phyloP scores from a whole-genome alignment of 2,329 filamentous ascomycete species.

The Fusarium sp. region DNA sequence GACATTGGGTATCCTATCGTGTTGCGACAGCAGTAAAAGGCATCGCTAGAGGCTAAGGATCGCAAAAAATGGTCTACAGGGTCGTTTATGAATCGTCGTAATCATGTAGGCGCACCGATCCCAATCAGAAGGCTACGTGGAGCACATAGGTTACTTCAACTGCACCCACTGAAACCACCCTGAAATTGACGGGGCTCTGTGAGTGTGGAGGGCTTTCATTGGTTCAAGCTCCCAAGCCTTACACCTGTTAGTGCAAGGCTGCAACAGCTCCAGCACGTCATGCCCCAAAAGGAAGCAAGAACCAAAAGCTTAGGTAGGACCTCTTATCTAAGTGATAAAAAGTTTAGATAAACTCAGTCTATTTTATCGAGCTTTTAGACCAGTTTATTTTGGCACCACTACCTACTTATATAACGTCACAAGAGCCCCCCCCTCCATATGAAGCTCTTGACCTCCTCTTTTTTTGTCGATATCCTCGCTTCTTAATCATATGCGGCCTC shows the following conservation, averaged over 20 bases:
- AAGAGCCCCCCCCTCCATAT: neutral
- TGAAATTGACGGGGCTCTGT: conserved; percentile 15
- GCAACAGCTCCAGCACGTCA: conserved; percentile 37
- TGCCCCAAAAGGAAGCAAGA: neutral
- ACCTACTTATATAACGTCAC: neutral
- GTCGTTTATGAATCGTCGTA: conserved; percentile 19
- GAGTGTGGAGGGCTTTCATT: conserved; percentile 23
- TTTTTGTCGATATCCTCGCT: neutral
- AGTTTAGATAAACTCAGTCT: neutral
- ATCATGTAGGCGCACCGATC: conserved; percentile 32
- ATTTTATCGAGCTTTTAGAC: neutral
- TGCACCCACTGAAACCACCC: conserved; percentile 23
- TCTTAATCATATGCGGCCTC: conserved; percentile 25
- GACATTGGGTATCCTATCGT: conserved; percentile 35
- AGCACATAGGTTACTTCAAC: conserved; percentile 26
- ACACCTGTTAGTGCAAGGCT: conserved; percentile 41
- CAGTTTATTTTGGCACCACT: neutral
- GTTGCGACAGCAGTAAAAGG: conserved; percentile 18
- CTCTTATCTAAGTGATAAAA: neutral
- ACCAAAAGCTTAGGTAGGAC: neutral
- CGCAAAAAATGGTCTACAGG: conserved; percentile 1
- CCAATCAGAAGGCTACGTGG: conserved; percentile 44
- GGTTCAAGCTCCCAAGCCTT: conserved; percentile 24
- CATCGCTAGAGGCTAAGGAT: conserved; percentile 23
- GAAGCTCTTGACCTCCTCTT: conserved; percentile 19